Evolutionary conservation across 2,329 filamentous ascomycete genomes (phyloP).

Genomic region (Fusarium chaquense): DNA sequence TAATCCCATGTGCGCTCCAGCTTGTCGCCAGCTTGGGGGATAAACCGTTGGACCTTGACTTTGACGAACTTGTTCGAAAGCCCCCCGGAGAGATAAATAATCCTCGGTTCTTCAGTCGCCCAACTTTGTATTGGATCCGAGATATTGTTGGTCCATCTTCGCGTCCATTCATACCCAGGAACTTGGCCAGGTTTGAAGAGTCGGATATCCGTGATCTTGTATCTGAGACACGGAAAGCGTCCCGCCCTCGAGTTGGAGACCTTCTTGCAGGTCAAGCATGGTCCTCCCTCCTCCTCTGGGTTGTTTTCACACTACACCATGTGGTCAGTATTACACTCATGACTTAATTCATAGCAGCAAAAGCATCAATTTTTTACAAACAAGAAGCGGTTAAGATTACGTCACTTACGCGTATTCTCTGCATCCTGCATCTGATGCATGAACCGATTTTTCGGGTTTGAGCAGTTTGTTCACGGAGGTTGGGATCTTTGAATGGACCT

Average conservation of each 20-base stretch:
- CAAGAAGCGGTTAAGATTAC: neutral
- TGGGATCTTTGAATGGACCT: constrained; percentile 67
- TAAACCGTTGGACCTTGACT: constrained; percentile 66
- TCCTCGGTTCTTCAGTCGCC: constrained; percentile 63
- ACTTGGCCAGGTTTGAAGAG: constrained; percentile 71
- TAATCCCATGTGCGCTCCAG: constrained; percentile 66
- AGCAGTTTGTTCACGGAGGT: constrained; percentile 65
- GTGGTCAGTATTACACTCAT: constrained; percentile 16
- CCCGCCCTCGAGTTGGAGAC: constrained; percentile 63
- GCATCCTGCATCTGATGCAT: constrained; percentile 72
- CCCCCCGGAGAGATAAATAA: constrained; percentile 65
- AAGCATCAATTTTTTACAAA: neutral
- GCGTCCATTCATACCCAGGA: constrained; percentile 69
- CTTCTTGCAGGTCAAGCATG: constrained; percentile 67
- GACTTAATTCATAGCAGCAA: neutral
- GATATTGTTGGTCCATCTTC: constrained; percentile 67
- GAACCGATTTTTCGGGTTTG: constrained; percentile 69
- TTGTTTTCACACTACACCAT: constrained; percentile 65
- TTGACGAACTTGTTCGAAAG: constrained; percentile 62
- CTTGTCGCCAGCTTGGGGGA: constrained; percentile 67
- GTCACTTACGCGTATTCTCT: constrained; percentile 68
- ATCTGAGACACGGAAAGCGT: constrained; percentile 69
- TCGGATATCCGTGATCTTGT: constrained; percentile 69
- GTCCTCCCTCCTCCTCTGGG: constrained; percentile 58
- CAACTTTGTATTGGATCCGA: constrained; percentile 68